A percentile compares a stretch with the other conserved stretches of the same genome.
Evolutionary conservation across 2,329 filamentous ascomycete genomes (phyloP).

Genomic region (Xylariaceae sp.): DNA sequence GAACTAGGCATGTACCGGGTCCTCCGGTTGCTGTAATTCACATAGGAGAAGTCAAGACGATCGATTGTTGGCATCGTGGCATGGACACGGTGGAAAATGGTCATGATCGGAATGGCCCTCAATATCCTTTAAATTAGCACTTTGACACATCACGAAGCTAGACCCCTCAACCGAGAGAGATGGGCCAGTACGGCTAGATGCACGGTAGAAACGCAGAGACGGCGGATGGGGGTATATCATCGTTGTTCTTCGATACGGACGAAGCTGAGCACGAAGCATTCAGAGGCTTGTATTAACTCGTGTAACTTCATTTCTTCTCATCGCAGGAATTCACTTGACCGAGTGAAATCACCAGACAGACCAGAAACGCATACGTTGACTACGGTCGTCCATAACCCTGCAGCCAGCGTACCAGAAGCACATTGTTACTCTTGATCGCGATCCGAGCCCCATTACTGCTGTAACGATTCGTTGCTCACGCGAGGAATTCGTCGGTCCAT

Average conservation of each 20-base stretch:
- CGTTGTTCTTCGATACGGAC: slow-evolving; percentile 5
- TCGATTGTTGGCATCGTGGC: neutral
- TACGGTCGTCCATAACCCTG: slow-evolving; percentile 5
- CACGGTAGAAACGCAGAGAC: neutral
- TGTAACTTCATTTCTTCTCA: slow-evolving; percentile 15
- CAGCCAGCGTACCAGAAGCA: slow-evolving; percentile 13
- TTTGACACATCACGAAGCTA: neutral
- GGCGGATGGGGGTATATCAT: slow-evolving; percentile 2
- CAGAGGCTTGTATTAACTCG: slow-evolving; percentile 17
- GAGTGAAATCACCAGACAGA: slow-evolving; percentile 11
- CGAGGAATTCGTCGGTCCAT: slow-evolving; percentile 26
- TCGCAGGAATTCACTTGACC: slow-evolving; percentile 9
- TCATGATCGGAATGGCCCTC: neutral
- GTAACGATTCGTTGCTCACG: slow-evolving; percentile 19
- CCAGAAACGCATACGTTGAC: slow-evolving; percentile 11
- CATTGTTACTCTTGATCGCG: slow-evolving; percentile 15
- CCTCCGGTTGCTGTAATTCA: neutral
- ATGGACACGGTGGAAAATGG: neutral
- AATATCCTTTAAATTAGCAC: no score
- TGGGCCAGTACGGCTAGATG: neutral
- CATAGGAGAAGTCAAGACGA: neutral
- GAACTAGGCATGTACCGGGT: neutral
- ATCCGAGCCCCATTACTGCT: slow-evolving; percentile 15
- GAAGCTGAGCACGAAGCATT: slow-evolving; percentile 12
- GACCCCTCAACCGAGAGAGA: neutral